Base-by-base conservation (phyloP, 2,329 filamentous ascomycete genomes). In the Pestalotiopsis sp. region DNA sequence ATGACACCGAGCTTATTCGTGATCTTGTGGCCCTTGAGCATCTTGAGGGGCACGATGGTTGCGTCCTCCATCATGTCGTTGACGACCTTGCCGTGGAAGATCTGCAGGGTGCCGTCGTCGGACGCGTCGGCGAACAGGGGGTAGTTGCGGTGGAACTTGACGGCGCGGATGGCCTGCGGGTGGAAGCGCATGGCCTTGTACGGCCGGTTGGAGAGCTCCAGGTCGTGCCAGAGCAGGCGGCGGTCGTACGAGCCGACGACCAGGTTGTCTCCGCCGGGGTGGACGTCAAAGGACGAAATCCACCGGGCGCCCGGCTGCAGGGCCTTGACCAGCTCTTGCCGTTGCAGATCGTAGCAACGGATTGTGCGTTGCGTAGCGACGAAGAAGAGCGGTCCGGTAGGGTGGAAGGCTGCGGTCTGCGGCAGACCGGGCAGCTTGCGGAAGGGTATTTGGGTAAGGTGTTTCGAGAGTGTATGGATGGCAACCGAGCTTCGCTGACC, bases 151-250 rank as follows among this genome's bases (percentile, higher is more conserved):
- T 99, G 97, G 82, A 93, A 99, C 74, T 90, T 91, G 67, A 98
- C 96, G 13, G 92, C 90, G 62, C 97, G 90, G 76, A 99, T 97
- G 60, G 96, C 96, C 81, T 97, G 93, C 70, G 89, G 84, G 83
- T 99, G 96, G 84, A 98, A 99, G 65, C 96, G 90, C 82, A 99
- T 91, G 1, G 95, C 98, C 86, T 98, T 98, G 86, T 97, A 98
- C 0, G 96, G 96, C 64, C 93, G 90, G 71, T 89, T 91, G 0
- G 93, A 96, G 45, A 99, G 89, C 74, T 99, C 96, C 67, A 98
- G 87, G 82, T 99, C 96, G 83, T 98, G 96, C 96, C 96, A 99
- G 9, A 99, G 86, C 2, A 99, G 86, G 61, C 95, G 91, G 73
- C 95, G 91, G 82, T 99, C 96, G 82, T 98, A 99, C 0, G 94